phyloP scores from a whole-genome alignment of 2,329 filamentous ascomycete species.

The Apiospora koreana region DNA sequence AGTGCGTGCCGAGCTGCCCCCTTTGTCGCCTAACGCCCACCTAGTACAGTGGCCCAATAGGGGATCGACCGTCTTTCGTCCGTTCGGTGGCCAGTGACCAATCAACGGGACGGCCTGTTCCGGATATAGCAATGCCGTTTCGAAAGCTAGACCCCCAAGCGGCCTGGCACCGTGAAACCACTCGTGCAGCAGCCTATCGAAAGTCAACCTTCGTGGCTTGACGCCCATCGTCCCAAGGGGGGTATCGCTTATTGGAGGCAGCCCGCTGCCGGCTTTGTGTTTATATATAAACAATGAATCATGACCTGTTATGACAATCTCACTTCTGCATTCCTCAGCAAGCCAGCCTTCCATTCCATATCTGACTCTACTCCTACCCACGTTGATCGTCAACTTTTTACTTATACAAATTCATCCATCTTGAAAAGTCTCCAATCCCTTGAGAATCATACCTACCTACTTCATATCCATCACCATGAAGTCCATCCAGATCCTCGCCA shows the following conservation, averaged over 20 bases:
- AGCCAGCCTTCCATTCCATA: neutral
- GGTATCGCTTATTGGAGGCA: neutral
- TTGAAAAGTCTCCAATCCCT: neutral
- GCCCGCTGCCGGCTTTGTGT: neutral
- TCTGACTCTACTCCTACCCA: no score
- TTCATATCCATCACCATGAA: neutral
- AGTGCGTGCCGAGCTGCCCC: neutral
- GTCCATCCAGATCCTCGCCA: neutral
- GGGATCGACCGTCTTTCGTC: neutral
- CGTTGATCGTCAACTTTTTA: no score
- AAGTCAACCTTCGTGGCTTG: neutral
- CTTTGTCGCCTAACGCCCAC: neutral
- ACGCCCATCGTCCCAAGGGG: neutral
- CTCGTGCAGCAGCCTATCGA: neutral
- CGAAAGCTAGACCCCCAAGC: neutral
- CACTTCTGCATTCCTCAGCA: neutral
- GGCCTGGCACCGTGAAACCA: neutral
- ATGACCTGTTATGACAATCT: neutral
- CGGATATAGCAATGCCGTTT: conserved; percentile 2
- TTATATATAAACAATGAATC: neutral
- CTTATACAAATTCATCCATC: neutral
- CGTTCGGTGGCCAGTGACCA: neutral
- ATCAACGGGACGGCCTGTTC: neutral
- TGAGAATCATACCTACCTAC: neutral
- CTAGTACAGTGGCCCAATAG: neutral